Base-by-base conservation (phyloP, 78 protist species). In the Capsaspora owczarzaki region DNA sequence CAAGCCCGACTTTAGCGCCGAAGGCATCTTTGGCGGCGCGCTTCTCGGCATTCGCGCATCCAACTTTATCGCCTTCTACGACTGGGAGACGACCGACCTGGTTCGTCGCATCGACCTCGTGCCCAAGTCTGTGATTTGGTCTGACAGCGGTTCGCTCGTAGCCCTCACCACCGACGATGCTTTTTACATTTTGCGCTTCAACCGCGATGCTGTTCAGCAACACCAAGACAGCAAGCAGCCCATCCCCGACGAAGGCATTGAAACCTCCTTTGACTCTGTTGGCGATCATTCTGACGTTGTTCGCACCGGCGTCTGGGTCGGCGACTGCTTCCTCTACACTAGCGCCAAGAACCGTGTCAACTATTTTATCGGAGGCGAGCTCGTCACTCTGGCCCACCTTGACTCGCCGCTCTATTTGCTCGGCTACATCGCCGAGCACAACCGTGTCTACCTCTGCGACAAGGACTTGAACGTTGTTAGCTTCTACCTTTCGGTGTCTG, bases 311-410 rank as follows among this genome's bases (percentile, higher is more conserved):
- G 23, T 40, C 56, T 97, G 97, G 98, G 92, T 94, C 22, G 98
- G 98, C 37, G 97, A 94, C 56, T 94, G 97, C 89, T 95, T 97
- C 49, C 53, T 96, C 78, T 97, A 90, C 92, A 87, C 94, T 60
- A 95, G 85, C 85, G 40, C 44, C 31, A 74, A 27, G 43, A 78
- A 87, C 43, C 85, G 96, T 31, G 90, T 97, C 75, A 93, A 92
- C 85, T 97, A 97, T 80, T 87, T 83, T 43, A 91, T 96, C 42
- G 99, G 99, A 10, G 92, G 95, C 56, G 93, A 96, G 78, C 84
- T 87, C 25, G 85, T 86, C 42, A 96, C 97, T 4, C 71, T 97
- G 71, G 53, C 83, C 69, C 84, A 82, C 49, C 81, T 88, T 19
- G 80, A 66, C 49, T 1, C 74, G 27, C 76, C 87, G 12, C 78